These are phyloP conservation scores for Ganoderma meredithae DNA, from an alignment of 1,284 basidiomycete genomes.

Conservation along the genomic window DNA sequence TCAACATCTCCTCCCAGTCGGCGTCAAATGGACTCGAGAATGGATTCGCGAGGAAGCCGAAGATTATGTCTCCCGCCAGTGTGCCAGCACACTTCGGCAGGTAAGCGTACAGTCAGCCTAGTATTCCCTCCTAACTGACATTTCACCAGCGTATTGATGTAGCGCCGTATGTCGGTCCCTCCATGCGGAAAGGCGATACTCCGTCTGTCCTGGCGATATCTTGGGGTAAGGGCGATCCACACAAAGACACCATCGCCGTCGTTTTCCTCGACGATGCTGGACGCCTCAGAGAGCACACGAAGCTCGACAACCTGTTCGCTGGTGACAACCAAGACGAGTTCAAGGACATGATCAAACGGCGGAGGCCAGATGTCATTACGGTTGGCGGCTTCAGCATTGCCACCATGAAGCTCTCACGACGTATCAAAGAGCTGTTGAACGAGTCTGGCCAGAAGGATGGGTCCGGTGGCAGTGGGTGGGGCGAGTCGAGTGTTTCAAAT, in stretches of 20 bases:
- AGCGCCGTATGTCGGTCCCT: constrained; percentile 74
- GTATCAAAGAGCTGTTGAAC: constrained; percentile 59
- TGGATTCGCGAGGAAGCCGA: constrained; percentile 92
- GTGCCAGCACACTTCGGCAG: constrained; percentile 73
- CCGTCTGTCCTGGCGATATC: constrained; percentile 93
- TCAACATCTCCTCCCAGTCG: constrained; percentile 83
- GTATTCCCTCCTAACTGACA: constrained; percentile 23
- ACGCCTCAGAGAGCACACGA: constrained; percentile 87
- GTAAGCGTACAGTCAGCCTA: constrained; percentile 51
- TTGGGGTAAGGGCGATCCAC: constrained; percentile 94
- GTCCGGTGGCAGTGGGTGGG: constrained; percentile 6
- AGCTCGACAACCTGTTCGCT: constrained; percentile 88
- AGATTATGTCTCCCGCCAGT: constrained; percentile 77
- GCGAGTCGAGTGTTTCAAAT: constrained; percentile 40
- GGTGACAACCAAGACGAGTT: constrained; percentile 76
- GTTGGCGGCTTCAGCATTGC: constrained; percentile 90
- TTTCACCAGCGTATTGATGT: constrained; percentile 68
- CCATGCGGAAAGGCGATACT: constrained; percentile 73
- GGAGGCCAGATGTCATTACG: constrained; percentile 89
- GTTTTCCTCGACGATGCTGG: constrained; percentile 91
- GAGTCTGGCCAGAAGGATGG: constrained; percentile 35
- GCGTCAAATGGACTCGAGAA: constrained; percentile 88
- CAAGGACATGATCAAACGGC: constrained; percentile 80
- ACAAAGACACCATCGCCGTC: constrained; percentile 87
- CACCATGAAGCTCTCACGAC: constrained; percentile 76